Base-by-base conservation (phyloP, 2,329 filamentous ascomycete genomes). In the Rosellinia necatrix region DNA sequence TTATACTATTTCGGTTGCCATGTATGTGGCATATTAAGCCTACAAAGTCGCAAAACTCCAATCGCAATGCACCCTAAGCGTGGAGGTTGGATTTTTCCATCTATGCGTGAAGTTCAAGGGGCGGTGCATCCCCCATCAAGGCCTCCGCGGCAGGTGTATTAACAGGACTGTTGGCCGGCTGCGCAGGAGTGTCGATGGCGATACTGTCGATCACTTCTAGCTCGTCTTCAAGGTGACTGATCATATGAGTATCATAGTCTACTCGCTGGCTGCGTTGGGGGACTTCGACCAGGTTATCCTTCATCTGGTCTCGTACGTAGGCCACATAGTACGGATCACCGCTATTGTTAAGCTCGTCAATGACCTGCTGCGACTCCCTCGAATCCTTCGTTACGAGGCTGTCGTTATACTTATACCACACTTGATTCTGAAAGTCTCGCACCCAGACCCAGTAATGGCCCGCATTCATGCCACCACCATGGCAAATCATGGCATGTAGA, bases 401-500 rank as follows among this genome's bases (percentile, higher is more conserved):
- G 68, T 99, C 94, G 70, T 99, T 99, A 78, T 97, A 99, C 68
- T 90, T 91, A 54, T 92, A 87, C 92, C 94, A 99, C 17, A 92
- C 78, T 30, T 86, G 76, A 42, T 85, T 83, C 62, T 87, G 83
- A 71, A 96, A 96, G 75, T 97, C 94, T 68, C 87, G 90, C 61
- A 99, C 96, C 82, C 92, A 97, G 40, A 97, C 91, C 88, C 91
- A 97, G 75, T 97, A 99, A 72, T 99, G 94, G 0, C 94, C 94
- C 41, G 87, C 87, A 40, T 80, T 82, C 35, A 87, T 81, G 64
- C 80, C 78, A 27, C 90, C 90, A 17, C 89, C 87, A 71, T 99
- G 94, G 66, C 96, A 93, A 68, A 99, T 96, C 27, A 97, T 89
- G 0, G 93, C 91, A 64, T 97, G 92, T 4, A 99, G 82, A 12